These are phyloP conservation scores for Linnemannia hyalina DNA, from an alignment of 192 early-diverging fungal species.

Conservation along the genomic window DNA sequence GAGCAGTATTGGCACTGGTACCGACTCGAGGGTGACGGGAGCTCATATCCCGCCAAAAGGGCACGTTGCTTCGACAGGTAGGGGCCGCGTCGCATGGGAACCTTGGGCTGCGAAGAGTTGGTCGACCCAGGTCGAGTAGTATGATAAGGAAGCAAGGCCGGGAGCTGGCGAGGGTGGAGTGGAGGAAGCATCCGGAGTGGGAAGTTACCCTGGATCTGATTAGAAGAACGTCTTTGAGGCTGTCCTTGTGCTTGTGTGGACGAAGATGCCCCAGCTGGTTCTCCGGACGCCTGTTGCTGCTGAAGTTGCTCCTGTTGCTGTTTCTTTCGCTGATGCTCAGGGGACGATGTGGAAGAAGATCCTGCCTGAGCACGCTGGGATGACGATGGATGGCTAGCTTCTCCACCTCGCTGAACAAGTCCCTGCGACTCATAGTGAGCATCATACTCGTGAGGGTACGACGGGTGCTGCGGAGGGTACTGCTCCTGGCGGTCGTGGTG, in stretches of 20 bases:
- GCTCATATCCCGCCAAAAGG: constrained; percentile 35
- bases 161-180: background rate
- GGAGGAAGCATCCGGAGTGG: constrained; percentile 8
- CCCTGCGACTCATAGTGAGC: constrained; percentile 1
- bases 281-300: background rate
- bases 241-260: background rate
- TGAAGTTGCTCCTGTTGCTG: background rate
- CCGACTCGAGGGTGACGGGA: constrained; percentile 51
- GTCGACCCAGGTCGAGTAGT: background rate
- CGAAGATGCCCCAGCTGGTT: background rate
- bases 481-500: background rate
- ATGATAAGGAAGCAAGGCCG: constrained; percentile 1
- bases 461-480: constrained; percentile 11
- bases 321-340: background rate
- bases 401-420: background rate
- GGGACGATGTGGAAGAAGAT: background rate
- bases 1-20: constrained; percentile 72
- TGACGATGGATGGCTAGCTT: background rate
- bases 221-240: too few relatives aligned
- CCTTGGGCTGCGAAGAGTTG: background rate
- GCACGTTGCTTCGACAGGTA: constrained; percentile 38
- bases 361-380: constrained; percentile 2
- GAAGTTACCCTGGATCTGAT: background rate
- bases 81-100: constrained; percentile 30
- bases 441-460: constrained; percentile 1